Percentiles rank a stretch among this genome's conserved stretches.
Conservation (phyloP, 2,329 filamentous ascomycete genomes). For the Lecanoromycetidae sp. region DNA sequence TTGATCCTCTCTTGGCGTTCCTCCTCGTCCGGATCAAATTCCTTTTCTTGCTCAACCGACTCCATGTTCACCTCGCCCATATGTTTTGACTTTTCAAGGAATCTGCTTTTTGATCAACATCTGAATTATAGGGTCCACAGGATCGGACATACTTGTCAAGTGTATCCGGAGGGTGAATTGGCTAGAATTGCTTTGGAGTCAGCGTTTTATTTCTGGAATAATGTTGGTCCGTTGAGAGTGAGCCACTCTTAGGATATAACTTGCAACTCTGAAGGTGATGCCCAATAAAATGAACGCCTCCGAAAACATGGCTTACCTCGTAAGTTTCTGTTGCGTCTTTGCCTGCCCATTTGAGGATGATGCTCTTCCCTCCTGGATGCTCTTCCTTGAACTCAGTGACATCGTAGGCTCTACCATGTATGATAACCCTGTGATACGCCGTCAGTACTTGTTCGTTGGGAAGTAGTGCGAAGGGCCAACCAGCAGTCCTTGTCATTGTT, state of each 20-base stretch:
- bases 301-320: no score
- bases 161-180: constrained; percentile 80
- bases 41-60: constrained; percentile 57
- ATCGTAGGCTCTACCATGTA: constrained; percentile 80
- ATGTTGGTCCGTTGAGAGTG: no score
- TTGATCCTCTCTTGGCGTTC: constrained; percentile 62
- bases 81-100: constrained; percentile 61
- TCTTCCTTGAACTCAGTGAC: constrained; percentile 86
- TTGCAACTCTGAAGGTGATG: no score
- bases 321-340: constrained; percentile 90
- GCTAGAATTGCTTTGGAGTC: no score
- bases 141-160: constrained; percentile 59
- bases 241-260: no score
- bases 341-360: constrained; percentile 93
- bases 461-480: not conserved
- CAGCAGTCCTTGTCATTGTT: constrained; percentile 74
- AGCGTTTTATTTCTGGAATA: no score
- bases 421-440: constrained; percentile 41
- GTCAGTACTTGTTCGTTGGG: not conserved
- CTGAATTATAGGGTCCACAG: not conserved
- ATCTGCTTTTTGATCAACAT: not conserved
- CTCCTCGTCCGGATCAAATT: constrained; percentile 58
- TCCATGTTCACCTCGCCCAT: constrained; percentile 80
- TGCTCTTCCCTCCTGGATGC: constrained; percentile 78
- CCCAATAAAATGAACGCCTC: no score